phyloP scores from a whole-genome alignment of 108 stramenopile genomes.

The Mediolabrus comicus region DNA sequence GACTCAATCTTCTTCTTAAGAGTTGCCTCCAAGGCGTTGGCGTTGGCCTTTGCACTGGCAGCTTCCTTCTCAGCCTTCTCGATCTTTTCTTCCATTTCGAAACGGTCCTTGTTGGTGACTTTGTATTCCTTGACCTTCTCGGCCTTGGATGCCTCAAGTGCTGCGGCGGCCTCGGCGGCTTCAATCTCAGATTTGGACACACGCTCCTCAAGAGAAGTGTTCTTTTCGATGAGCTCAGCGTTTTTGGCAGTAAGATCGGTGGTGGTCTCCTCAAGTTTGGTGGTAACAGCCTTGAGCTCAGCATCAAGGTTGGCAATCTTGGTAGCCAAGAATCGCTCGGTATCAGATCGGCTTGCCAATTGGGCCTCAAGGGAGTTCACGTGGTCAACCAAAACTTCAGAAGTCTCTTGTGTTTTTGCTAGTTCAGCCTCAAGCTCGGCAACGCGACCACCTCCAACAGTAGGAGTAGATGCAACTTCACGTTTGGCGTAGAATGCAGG shows the following conservation, averaged over 20 bases:
- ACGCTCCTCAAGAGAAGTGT: slow-evolving; percentile 24
- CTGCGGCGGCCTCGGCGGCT: slow-evolving; percentile 19
- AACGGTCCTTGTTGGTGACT: slow-evolving; percentile 44
- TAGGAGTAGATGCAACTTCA: background rate
- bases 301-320: slow-evolving; percentile 72
- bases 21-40: slow-evolving; percentile 59
- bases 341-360: slow-evolving; percentile 58
- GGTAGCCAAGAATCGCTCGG: slow-evolving; percentile 73
- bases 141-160: slow-evolving; percentile 24
- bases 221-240: slow-evolving; percentile 43
- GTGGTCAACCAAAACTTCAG: slow-evolving; percentile 78
- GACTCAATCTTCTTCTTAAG: slow-evolving; percentile 73
- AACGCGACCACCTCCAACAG: slow-evolving; percentile 21
- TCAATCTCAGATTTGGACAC: slow-evolving; percentile 19
- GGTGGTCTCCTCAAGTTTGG: slow-evolving; percentile 38
- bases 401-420: slow-evolving; percentile 65
- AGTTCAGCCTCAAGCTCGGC: slow-evolving; percentile 61
- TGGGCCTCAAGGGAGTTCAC: slow-evolving; percentile 78
- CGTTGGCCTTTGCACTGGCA: slow-evolving; percentile 53
- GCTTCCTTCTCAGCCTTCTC: slow-evolving; percentile 49
- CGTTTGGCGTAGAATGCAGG: slow-evolving; percentile 51
- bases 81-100: slow-evolving; percentile 33
- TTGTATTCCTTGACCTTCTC: slow-evolving; percentile 36
- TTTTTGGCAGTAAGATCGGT: slow-evolving; percentile 18
- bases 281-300: slow-evolving; percentile 38